Evolutionary conservation across 352 stramenopile species (phyloP).

Genomic region (Thalassiosira hispida): DNA sequence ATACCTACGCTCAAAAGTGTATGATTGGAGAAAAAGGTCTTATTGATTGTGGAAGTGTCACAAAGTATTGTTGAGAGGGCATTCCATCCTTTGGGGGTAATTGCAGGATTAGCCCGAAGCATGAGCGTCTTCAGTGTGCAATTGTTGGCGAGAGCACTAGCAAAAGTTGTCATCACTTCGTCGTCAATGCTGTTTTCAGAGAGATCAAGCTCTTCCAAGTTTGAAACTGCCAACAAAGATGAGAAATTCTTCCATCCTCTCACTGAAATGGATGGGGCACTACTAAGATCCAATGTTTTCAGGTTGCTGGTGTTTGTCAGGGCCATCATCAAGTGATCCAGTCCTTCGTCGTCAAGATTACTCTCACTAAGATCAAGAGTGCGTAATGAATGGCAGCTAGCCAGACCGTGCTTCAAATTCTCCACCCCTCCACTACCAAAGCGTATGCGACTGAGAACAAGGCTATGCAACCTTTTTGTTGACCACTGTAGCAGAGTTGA

Average conservation of each 20-base stretch:
- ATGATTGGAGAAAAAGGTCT: no score
- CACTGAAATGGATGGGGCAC: not conserved
- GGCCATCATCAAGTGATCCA: not conserved
- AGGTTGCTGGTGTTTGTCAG: not conserved
- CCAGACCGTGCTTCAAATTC: no score
- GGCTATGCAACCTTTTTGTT: no score
- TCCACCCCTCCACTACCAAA: no score
- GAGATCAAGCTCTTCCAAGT: constrained; percentile 1
- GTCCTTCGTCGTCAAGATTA: not conserved
- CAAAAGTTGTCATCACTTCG: not conserved
- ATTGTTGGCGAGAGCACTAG: constrained; percentile 3
- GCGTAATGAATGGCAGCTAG: not conserved
- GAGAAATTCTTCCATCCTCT: not conserved
- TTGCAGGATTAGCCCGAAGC: no score
- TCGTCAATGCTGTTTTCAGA: not conserved
- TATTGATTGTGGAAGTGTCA: no score
- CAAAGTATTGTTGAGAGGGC: no score
- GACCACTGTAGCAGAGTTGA: no score
- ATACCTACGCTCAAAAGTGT: no score
- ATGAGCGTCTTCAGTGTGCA: not conserved
- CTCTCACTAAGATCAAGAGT: not conserved
- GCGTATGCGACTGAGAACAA: no score
- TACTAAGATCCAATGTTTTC: not conserved
- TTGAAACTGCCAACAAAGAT: not conserved
- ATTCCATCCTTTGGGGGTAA: no score